Evolutionary conservation across 495 filamentous ascomycete genomes (phyloP), one percentile per base, ranked within the genome.

Genomic region (Filosporella fistucella): DNA sequence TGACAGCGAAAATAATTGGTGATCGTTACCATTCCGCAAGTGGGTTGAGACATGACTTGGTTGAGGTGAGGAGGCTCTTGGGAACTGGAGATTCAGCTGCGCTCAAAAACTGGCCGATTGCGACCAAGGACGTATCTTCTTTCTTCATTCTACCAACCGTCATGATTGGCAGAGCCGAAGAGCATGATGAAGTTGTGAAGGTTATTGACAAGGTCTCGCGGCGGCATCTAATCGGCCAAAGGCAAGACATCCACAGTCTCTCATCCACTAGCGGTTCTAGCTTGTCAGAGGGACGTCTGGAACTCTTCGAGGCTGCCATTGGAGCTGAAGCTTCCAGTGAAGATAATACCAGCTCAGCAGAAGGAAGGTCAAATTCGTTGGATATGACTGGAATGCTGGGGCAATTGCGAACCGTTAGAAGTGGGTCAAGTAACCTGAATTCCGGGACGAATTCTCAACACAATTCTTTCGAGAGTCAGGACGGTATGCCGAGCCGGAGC

Each of bases 21-120:
- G 89, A 95, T 35, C 76, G 90, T 9, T 96, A 96, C 59, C 78
- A 91, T 57, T 91, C 88, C 2, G 82, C 85, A 3, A 86, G 83
- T 30, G 89, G 89, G 2, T 74, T 95, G 13, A 86, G 85, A 48
- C 69, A 88, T 54, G 90, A 96, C 55, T 64, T 96, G 35, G 57
- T 75, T 8, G 68, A 79, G 49, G 78, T 94, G 3, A 77, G 83
- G 38, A 72, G 81, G 55, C 64, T 93, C 23, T 69, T 96, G 14
- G 79, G 77, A 4, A 81, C 85, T 56, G 89, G 88, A n/a, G 81
- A 95, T 57, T 73, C 69, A 36, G 73, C 76, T 43, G 77, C 76
- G 0, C 65, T 95, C 42, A 77, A 75, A 47, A 72, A 82, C 20
- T 94, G 86, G 62, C 65, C 77, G 43, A 78, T 91, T 49, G 89